Evolutionary conservation across 2,329 filamentous ascomycete species (phyloP), one percentile per base, ranked within the genome.

Genomic region (Neopestalotiopsis rosae): DNA sequence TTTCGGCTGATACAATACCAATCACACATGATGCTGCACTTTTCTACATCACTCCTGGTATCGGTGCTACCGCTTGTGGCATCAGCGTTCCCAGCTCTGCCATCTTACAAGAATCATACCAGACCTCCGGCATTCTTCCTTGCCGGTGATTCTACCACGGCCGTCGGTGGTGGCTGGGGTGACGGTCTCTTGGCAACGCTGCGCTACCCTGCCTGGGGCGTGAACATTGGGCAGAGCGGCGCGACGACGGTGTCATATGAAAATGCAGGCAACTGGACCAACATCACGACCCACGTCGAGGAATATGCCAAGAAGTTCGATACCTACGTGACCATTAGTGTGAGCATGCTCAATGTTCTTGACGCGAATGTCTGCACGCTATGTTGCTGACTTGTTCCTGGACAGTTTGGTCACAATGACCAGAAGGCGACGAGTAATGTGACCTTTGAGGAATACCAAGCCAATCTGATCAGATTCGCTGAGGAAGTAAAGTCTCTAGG

Each of bases 391-490:
- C 32, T 28, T 28, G 12, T 38, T 38, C 57, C 30, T 38, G 28
- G 12, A 17, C 72, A 90, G 82, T 90, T 90, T 69, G 89, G 89
- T 4, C 88, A 91, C 75, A 91, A 91, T 69, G 89, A 91, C 75
- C 88, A 86, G 72, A 90, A 89, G 71, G 68, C 80, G 0, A 79
- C 77, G 0, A 82, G 80, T 1, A 82, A 82, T 61, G 80, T 90
- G 62, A 79, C 80, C 0, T 74, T 88, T 5, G 76, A 80, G 0
- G 73, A 84, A 69, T 91, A 85, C 76, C 80, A 84, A 66, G 76
- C 76, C 1, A 89, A 90, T 61, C 80, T 91, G 0, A 81, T 82
- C 49, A 76, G 72, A 2, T 85, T 87, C 64, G 84, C 81, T 7
- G 71, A 76, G 2, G 83, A 87, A 42, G 81, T 85, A 12, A 76